Conservation (phyloP, 805 yeast genomes). For the Kockiozyma suomiensis region DNA sequence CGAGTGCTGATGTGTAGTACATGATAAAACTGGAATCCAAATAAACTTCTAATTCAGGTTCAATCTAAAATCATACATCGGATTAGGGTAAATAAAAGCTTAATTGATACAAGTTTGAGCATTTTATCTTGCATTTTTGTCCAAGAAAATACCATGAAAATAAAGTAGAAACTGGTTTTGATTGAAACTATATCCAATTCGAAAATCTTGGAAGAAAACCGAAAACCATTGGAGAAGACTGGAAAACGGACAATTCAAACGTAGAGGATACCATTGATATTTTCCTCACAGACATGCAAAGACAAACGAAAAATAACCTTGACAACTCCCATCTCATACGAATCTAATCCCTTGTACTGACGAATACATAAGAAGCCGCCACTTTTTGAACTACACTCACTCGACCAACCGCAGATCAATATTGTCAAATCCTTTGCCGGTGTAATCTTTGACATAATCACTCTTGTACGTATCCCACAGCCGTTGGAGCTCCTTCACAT, state of each 20-base stretch:
- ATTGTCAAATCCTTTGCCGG: conserved; percentile 27
- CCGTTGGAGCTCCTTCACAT: conserved; percentile 62
- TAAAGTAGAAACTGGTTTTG: too few relatives aligned
- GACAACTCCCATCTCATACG: not conserved
- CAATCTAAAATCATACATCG: not conserved
- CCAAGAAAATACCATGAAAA: too few relatives aligned
- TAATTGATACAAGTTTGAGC: not conserved
- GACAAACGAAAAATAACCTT: not conserved
- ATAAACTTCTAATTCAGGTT: not conserved
- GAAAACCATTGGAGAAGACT: not conserved
- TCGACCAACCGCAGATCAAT: conserved; percentile 30
- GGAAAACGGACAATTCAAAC: not conserved
- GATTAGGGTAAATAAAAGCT: not conserved
- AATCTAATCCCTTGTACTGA: not conserved
- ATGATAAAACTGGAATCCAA: too few relatives aligned
- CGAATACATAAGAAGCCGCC: not conserved
- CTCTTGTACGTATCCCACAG: conserved; percentile 70
- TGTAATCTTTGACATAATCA: conserved; percentile 42
- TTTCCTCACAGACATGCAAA: not conserved
- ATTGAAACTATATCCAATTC: too few relatives aligned
- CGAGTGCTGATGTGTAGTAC: too few relatives aligned
- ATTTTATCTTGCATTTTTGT: too few relatives aligned
- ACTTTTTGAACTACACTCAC: conserved; percentile 15
- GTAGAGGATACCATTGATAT: not conserved
- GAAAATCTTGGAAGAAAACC: not conserved